These are phyloP conservation scores for Linaria vulgaris DNA, from an alignment of 257 asterid genomes.

Conservation along the genomic window DNA sequence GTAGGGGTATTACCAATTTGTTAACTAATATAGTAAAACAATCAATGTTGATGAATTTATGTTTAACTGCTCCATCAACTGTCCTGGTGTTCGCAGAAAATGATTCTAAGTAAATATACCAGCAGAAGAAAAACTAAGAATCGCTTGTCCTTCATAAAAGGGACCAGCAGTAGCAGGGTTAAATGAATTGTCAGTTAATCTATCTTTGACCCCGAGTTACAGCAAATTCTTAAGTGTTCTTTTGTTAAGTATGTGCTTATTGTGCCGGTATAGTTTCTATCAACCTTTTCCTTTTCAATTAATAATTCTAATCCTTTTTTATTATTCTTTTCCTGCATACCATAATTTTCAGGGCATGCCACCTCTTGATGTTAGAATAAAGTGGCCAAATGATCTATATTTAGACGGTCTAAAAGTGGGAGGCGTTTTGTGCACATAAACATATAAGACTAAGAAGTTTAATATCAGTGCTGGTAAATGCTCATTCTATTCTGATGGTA, in stretches of 20 bases:
- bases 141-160: too few species aligned
- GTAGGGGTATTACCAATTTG: too few species aligned
- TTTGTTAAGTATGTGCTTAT: slow-evolving; percentile 1
- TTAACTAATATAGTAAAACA: too few species aligned
- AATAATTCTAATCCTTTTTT: slow-evolving; percentile 17
- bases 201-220: slow-evolving; percentile 1
- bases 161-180: not conserved
- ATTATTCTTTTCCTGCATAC: slow-evolving; percentile 28
- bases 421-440: slow-evolving; percentile 92
- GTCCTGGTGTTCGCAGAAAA: too few species aligned
- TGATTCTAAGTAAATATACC: too few species aligned
- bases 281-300: not conserved
- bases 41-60: too few species aligned
- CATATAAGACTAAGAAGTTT: slow-evolving; percentile 78
- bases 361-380: slow-evolving; percentile 79
- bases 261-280: slow-evolving; percentile 3
- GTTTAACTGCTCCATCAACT: too few species aligned
- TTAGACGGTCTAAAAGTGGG: slow-evolving; percentile 86
- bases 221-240: slow-evolving; percentile 9
- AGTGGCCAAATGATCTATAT: slow-evolving; percentile 98
- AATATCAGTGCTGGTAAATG: slow-evolving; percentile 82
- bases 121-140: too few species aligned
- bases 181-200: not conserved
- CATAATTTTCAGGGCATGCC: slow-evolving; percentile 66
- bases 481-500: slow-evolving; percentile 23